phyloP scores from a whole-genome alignment of 2,329 filamentous ascomycete genomes.

The Colletotrichum phormii region DNA sequence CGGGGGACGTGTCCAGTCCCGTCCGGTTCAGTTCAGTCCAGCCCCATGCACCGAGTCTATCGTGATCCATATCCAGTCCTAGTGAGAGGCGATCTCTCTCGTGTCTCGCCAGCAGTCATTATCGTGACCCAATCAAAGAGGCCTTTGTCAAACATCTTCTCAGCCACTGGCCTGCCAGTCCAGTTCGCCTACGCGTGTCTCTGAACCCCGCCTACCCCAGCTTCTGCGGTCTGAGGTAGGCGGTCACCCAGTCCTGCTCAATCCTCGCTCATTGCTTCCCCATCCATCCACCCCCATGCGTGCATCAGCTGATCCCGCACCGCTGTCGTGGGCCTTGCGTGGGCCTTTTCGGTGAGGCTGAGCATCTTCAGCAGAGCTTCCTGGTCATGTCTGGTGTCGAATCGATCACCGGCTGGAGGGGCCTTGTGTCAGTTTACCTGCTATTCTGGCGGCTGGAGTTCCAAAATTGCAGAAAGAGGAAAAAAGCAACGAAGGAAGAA shows the following conservation, averaged over 20 bases:
- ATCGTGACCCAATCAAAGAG: slow-evolving; percentile 17
- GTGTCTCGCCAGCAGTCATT: background rate
- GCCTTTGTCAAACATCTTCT: slow-evolving; percentile 12
- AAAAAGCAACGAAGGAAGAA: background rate
- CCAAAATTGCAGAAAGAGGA: background rate
- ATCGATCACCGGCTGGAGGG: slow-evolving; percentile 58
- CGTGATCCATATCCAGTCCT: slow-evolving; percentile 15
- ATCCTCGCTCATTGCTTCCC: slow-evolving; percentile 30
- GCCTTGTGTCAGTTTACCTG: background rate
- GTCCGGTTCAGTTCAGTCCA: background rate
- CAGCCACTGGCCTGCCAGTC: slow-evolving; percentile 12
- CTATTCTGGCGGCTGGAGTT: background rate
- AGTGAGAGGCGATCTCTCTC: background rate
- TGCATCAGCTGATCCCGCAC: slow-evolving; percentile 59
- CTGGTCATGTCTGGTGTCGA: slow-evolving; percentile 58
- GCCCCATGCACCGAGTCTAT: slow-evolving; percentile 15
- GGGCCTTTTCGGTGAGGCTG: slow-evolving; percentile 58
- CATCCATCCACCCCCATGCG: slow-evolving; percentile 59
- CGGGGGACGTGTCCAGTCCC: background rate
- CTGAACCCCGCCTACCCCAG: background rate
- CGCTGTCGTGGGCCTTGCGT: slow-evolving; percentile 63
- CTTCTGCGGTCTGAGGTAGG: background rate
- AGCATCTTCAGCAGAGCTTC: slow-evolving; percentile 60
- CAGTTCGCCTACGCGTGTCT: background rate
- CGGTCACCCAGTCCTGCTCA: background rate